These are phyloP conservation scores for Talaromyces verruculosus DNA, from an alignment of 2,329 filamentous ascomycete species.

Conservation along the genomic window DNA sequence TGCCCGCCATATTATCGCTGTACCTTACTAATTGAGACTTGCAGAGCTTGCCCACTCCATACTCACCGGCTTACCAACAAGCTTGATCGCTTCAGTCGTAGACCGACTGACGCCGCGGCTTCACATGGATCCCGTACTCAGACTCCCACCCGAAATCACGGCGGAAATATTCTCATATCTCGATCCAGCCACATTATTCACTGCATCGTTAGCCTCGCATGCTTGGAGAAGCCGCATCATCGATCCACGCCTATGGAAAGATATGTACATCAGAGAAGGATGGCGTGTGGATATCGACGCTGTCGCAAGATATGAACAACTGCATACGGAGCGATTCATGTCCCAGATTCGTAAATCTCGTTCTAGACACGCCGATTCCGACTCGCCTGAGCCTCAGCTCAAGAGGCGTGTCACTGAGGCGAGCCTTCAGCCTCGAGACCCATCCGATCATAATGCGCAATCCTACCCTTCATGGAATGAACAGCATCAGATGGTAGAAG, in stretches of 20 bases:
- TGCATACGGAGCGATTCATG: constrained; percentile 40
- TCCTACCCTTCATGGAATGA: constrained; percentile 41
- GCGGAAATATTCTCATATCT: constrained; percentile 86
- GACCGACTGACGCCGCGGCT: constrained; percentile 77
- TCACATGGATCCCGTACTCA: constrained; percentile 86
- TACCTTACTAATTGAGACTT: constrained; percentile 5
- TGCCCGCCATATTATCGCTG: constrained; percentile 11
- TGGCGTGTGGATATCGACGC: constrained; percentile 72
- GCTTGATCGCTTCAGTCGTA: constrained; percentile 76
- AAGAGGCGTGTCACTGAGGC: constrained; percentile 54
- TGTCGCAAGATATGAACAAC: constrained; percentile 65
- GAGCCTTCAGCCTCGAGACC: constrained; percentile 44
- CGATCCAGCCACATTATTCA: constrained; percentile 75
- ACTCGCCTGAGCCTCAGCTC: constrained; percentile 51
- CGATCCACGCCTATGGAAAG: constrained; percentile 84
- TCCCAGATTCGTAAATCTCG: constrained; percentile 49
- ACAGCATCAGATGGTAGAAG: constrained; percentile 51
- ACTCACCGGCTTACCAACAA: constrained; percentile 74
- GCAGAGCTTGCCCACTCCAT: constrained; percentile 78
- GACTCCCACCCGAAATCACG: constrained; percentile 86
- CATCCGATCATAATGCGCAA: background rate
- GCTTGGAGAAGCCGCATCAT: constrained; percentile 78
- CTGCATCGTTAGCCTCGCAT: constrained; percentile 74
- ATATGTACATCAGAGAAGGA: constrained; percentile 78
- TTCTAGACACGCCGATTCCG: constrained; percentile 48